phyloP scores from a whole-genome alignment of 495 filamentous ascomycete genomes.

The Bacidia gigantensis region DNA sequence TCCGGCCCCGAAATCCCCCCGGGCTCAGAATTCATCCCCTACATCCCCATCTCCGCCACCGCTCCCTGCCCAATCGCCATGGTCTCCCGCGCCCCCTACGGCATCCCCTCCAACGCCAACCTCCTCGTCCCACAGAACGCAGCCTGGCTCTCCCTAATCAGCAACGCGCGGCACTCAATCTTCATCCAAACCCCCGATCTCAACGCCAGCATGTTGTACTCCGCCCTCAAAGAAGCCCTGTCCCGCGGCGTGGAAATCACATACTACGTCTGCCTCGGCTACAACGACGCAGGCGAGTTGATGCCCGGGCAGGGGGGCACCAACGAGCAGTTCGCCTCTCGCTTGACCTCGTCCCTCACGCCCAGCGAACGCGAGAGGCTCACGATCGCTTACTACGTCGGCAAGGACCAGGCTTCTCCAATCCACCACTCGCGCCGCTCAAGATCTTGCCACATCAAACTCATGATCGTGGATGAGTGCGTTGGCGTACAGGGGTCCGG shows the following conservation, averaged over 20 bases:
- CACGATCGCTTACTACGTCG: conserved; percentile 53
- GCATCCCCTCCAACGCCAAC: conserved; percentile 43
- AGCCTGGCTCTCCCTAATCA: conserved; percentile 52
- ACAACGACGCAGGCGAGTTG: conserved; percentile 65
- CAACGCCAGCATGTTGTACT: conserved; percentile 53
- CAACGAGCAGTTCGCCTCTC: conserved; percentile 54
- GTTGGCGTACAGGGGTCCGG: no score
- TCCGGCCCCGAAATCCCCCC: conserved; percentile 32
- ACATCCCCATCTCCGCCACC: conserved; percentile 38
- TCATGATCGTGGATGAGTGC: no score
- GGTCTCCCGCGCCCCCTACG: conserved; percentile 53
- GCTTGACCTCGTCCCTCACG: conserved; percentile 39
- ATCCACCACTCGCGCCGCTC: conserved; percentile 49
- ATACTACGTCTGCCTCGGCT: conserved; percentile 60
- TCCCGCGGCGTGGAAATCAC: conserved; percentile 50
- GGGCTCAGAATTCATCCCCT: conserved; percentile 46
- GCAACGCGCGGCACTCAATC: conserved; percentile 44
- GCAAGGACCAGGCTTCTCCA: conserved; percentile 53
- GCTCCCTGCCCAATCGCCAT: conserved; percentile 56
- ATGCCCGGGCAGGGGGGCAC: conserved; percentile 63
- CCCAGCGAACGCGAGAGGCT: conserved; percentile 33
- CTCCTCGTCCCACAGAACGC: conserved; percentile 56
- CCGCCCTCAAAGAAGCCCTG: conserved; percentile 47
- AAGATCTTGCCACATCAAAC: no score
- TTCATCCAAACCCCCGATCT: conserved; percentile 68